These are phyloP conservation scores for Meyerozyma sp. DNA, from an alignment of 1,139 yeast species.

Conservation along the genomic window DNA sequence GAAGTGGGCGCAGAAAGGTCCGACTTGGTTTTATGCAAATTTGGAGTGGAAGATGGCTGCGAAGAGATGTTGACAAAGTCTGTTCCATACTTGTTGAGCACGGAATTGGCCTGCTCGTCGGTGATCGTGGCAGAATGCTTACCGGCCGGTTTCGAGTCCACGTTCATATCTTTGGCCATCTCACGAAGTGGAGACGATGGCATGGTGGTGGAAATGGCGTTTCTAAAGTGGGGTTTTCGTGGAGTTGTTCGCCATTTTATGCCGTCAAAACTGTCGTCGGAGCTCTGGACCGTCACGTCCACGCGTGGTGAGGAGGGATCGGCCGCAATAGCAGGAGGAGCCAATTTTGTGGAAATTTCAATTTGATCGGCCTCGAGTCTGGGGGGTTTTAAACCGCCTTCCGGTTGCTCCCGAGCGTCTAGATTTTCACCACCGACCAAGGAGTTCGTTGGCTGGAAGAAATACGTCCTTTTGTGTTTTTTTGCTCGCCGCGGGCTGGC, in stretches of 20 bases:
- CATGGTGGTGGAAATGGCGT: conserved; percentile 5
- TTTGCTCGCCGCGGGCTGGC: conserved; percentile 5
- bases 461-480: conserved; percentile 30
- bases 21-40: conserved; percentile 20
- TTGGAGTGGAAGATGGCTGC: conserved; percentile 14
- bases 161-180: conserved; percentile 3
- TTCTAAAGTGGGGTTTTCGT: conserved; percentile 4
- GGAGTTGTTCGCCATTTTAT: conserved; percentile 40
- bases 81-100: conserved; percentile 35
- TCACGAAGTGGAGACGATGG: conserved; percentile 36
- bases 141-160: too few species aligned
- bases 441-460: conserved; percentile 32
- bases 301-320: conserved; percentile 6
- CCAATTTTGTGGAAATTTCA: not conserved
- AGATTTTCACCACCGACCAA: not conserved
- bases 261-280: conserved; percentile 45
- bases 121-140: conserved; percentile 13
- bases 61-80: conserved; percentile 20
- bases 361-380: conserved; percentile 1
- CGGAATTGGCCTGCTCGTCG: conserved; percentile 31
- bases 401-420: not conserved
- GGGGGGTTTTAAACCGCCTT: not conserved
- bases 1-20: conserved; percentile 16
- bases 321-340: not conserved
- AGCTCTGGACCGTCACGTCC: conserved; percentile 21